Conservation (phyloP, 805 yeast species). For the Jamesozyma gamospora region DNA sequence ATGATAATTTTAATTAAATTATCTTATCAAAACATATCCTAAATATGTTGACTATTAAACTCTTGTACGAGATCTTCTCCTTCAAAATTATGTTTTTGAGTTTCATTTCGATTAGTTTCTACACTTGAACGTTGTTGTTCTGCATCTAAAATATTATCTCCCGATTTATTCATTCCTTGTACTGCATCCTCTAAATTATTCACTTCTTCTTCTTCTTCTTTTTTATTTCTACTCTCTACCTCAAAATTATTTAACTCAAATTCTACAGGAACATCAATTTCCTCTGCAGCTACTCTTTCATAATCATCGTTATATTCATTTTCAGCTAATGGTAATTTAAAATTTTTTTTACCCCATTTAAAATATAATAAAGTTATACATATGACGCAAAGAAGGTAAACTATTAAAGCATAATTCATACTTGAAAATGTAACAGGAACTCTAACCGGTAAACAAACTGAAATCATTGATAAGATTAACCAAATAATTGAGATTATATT, state of each 20-base stretch:
- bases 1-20: too few relatives aligned
- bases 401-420: constrained; percentile 51
- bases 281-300: background rate
- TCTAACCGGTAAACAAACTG: constrained; percentile 65
- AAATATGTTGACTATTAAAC: too few relatives aligned
- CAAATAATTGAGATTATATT: constrained; percentile 51
- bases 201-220: too few relatives aligned
- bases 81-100: too few relatives aligned
- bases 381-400: constrained; percentile 41
- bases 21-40: too few relatives aligned
- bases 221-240: too few relatives aligned
- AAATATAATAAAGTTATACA: constrained; percentile 41
- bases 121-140: too few relatives aligned
- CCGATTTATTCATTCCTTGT: too few relatives aligned
- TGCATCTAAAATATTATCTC: too few relatives aligned
- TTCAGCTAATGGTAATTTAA: constrained; percentile 50
- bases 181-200: too few relatives aligned
- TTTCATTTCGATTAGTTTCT: too few relatives aligned
- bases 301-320: constrained; percentile 3
- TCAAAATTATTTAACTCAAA: background rate
- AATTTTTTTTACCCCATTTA: constrained; percentile 51
- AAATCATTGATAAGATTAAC: constrained; percentile 46
- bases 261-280: background rate
- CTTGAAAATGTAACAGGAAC: constrained; percentile 37
- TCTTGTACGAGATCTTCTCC: too few relatives aligned